These are phyloP conservation scores for Termitomyces bulborhizus DNA, from an alignment of 768 basidiomycete species.

Conservation along the genomic window DNA sequence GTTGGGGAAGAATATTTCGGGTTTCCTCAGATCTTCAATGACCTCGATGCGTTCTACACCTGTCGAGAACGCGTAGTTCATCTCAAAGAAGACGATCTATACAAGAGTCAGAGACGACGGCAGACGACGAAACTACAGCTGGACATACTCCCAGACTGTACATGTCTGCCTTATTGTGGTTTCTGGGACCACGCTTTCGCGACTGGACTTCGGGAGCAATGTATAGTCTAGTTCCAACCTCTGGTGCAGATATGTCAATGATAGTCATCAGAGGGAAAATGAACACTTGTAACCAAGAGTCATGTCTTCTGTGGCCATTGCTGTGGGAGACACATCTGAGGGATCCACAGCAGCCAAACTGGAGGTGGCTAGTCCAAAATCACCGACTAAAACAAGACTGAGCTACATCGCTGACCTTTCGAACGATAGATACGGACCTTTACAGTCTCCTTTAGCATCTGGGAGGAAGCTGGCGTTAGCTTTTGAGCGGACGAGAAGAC, in stretches of 20 bases:
- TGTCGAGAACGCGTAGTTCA: slow-evolving; percentile 84
- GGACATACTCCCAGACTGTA: slow-evolving; percentile 82
- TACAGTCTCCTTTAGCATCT: slow-evolving; percentile 83
- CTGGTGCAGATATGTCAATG: slow-evolving; percentile 26
- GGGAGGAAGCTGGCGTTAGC: slow-evolving; percentile 11
- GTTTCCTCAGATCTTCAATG: slow-evolving; percentile 71
- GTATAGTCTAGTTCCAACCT: slow-evolving; percentile 88
- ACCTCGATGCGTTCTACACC: slow-evolving; percentile 81
- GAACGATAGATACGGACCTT: slow-evolving; percentile 36
- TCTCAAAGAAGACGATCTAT: slow-evolving; percentile 95
- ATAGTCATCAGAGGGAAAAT: not conserved
- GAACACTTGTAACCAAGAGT: slow-evolving; percentile 51
- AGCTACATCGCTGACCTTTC: not conserved
- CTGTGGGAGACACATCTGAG: slow-evolving; percentile 50
- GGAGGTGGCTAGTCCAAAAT: slow-evolving; percentile 88
- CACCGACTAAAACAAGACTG: slow-evolving; percentile 56
- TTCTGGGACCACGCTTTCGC: slow-evolving; percentile 54
- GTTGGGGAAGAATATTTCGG: slow-evolving; percentile 68
- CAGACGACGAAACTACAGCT: not conserved
- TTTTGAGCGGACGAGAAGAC: not conserved
- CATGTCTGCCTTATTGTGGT: slow-evolving; percentile 89
- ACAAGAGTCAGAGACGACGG: not conserved
- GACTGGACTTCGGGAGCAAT: slow-evolving; percentile 89
- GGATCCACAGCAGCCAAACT: slow-evolving; percentile 76
- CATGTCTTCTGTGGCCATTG: slow-evolving; percentile 54